Evolutionary conservation across 2,329 filamentous ascomycete genomes (phyloP).

Genomic region (Hypocrella siamensis): DNA sequence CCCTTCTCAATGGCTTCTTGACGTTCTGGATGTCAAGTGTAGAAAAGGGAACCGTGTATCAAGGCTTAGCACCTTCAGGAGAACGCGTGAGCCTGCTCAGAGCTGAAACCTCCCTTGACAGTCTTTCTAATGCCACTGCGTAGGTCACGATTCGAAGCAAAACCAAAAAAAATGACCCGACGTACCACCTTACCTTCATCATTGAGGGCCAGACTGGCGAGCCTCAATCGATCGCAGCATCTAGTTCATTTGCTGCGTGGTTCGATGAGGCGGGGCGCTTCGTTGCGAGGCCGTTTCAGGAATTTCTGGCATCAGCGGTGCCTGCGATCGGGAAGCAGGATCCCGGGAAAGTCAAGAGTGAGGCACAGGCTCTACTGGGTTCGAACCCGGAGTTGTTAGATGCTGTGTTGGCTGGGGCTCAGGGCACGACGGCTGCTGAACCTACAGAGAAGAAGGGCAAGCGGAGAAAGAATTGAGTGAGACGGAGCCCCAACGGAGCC

Average conservation of each 20-base stretch:
- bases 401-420: slow-evolving; percentile 23
- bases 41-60: slow-evolving; percentile 71
- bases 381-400: slow-evolving; percentile 32
- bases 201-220: slow-evolving; percentile 25
- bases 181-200: slow-evolving; percentile 61
- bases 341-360: slow-evolving; percentile 33
- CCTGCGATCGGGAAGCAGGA: slow-evolving; percentile 51
- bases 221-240: slow-evolving; percentile 33
- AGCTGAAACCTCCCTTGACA: background rate
- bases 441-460: slow-evolving; percentile 25
- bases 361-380: slow-evolving; percentile 19
- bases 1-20: slow-evolving; percentile 59
- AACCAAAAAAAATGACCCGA: slow-evolving; percentile 64
- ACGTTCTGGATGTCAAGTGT: slow-evolving; percentile 75
- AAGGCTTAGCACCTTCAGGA: slow-evolving; percentile 51
- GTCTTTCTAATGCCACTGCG: no score
- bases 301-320: slow-evolving; percentile 55
- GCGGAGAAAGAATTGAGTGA: slow-evolving; percentile 25
- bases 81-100: slow-evolving; percentile 35
- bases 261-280: slow-evolving; percentile 62
- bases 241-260: slow-evolving; percentile 56
- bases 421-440: slow-evolving; percentile 15
- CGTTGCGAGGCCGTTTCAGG: slow-evolving; percentile 61
- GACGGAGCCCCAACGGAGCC: no score
- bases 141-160: slow-evolving; percentile 60